Conservation (phyloP, 441 rosid species). For the Euphorbia corollata region DNA sequence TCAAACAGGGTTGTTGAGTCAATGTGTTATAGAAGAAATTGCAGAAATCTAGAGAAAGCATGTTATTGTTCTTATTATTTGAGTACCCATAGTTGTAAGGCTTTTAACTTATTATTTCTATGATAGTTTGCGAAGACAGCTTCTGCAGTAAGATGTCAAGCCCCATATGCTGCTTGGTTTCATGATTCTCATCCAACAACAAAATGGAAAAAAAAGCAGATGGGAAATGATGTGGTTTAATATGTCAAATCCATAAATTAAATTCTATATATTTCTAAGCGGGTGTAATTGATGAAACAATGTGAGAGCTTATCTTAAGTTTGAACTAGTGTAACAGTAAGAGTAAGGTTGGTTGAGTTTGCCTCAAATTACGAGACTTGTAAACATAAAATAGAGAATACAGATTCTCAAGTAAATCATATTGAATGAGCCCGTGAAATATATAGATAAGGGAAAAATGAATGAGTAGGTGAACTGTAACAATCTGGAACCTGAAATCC, state of each 20-base stretch:
- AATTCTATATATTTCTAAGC: background rate
- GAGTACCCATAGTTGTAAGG: background rate
- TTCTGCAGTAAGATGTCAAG: background rate
- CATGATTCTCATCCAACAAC: background rate
- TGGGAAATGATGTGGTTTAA: background rate
- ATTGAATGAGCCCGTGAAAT: background rate
- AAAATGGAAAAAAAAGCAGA: background rate
- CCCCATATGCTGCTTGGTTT: constrained; percentile 3
- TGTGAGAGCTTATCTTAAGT: constrained; percentile 1
- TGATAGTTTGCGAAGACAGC: background rate
- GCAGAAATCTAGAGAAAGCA: too few relatives aligned
- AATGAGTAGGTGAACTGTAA: background rate
- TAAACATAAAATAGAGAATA: background rate
- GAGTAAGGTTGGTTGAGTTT: background rate
- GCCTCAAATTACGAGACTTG: background rate
- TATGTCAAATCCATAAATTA: background rate
- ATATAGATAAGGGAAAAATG: background rate
- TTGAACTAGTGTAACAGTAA: background rate
- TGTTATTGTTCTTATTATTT: background rate
- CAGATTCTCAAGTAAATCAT: background rate
- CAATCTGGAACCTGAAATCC: background rate
- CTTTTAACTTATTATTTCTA: too few relatives aligned
- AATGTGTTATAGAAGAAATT: too few relatives aligned
- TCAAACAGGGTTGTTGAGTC: background rate
- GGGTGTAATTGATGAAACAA: background rate